Conservation (phyloP, 106 monocot species). For the Dendrobium officinale region DNA sequence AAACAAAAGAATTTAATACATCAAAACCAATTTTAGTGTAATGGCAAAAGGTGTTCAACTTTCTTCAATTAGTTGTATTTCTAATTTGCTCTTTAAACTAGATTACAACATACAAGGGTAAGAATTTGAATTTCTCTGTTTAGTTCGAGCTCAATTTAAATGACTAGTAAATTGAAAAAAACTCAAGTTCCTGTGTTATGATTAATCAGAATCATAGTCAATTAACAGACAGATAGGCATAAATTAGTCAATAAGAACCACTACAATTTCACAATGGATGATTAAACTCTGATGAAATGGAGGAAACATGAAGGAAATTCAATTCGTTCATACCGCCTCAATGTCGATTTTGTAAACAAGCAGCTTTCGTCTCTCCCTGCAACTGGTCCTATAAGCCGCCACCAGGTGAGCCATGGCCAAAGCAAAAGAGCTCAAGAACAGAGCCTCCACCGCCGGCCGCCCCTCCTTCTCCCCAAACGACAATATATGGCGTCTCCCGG, state of each 20-base stretch:
- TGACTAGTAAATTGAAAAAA: not conserved
- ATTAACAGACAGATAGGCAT: not conserved
- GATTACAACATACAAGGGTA: not conserved
- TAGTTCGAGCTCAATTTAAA: not conserved
- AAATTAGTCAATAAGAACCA: not conserved
- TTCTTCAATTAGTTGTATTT: not conserved
- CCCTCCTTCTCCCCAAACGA: conserved; percentile 6
- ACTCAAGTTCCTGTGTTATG: no score
- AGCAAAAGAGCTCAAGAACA: conserved; percentile 42
- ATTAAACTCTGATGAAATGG: not conserved
- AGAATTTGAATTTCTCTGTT: not conserved
- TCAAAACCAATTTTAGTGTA: not conserved
- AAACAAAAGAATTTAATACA: not conserved
- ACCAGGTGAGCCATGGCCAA: conserved; percentile 44
- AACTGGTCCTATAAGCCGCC: conserved; percentile 46
- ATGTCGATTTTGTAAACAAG: conserved; percentile 60
- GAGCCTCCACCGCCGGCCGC: conserved; percentile 16
- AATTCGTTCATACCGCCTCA: conserved; percentile 38
- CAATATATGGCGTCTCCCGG: not conserved
- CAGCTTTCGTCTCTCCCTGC: conserved; percentile 46
- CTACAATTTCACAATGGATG: no score
- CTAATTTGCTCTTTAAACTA: not conserved
- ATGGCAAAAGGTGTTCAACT: not conserved
- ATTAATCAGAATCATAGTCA: not conserved
- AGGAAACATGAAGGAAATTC: not conserved